Conservation (phyloP, 768 basidiomycete genomes). For the Leccinum boreale region DNA sequence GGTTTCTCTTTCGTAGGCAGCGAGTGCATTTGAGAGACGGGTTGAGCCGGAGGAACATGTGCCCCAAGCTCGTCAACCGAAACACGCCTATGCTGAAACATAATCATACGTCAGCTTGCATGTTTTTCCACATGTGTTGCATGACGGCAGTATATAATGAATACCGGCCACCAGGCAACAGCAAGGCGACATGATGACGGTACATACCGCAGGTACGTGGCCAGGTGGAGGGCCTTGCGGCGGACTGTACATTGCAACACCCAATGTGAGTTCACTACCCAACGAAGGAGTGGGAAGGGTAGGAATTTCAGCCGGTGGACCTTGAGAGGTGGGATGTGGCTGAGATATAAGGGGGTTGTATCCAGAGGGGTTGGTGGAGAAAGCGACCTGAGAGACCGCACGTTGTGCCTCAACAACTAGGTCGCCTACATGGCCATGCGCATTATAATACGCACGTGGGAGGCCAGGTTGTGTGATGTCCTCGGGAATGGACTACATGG, state of each 20-base stretch:
- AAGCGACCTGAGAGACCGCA: conserved; percentile 49
- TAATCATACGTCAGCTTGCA: conserved; percentile 10
- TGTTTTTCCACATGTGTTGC: conserved; percentile 10
- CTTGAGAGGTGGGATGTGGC: conserved; percentile 3
- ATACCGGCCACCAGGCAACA: conserved; percentile 19
- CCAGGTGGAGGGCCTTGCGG: conserved; percentile 13
- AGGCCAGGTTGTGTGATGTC: conserved; percentile 80
- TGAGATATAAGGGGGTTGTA: conserved; percentile 1
- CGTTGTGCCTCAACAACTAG: conserved; percentile 62
- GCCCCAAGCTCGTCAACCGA: conserved; percentile 29
- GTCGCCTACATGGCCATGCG: conserved; percentile 58
- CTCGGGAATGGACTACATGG: conserved; percentile 70
- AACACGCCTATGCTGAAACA: conserved; percentile 15
- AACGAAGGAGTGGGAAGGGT: conserved; percentile 34
- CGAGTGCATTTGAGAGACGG: conserved; percentile 52
- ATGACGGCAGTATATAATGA: conserved; percentile 2
- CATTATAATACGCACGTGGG: conserved; percentile 67
- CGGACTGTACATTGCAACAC: conserved; percentile 6
- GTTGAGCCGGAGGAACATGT: conserved; percentile 3
- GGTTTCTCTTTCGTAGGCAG: conserved; percentile 49
- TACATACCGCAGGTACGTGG: conserved; percentile 18
- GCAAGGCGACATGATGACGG: conserved; percentile 11
- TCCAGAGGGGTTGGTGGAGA: conserved; percentile 40
- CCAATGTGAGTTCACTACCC: conserved; percentile 29
- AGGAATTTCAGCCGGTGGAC: conserved; percentile 5